Evolutionary conservation across 108 stramenopile species (phyloP).

Genomic region (Skeletonema potamos): DNA sequence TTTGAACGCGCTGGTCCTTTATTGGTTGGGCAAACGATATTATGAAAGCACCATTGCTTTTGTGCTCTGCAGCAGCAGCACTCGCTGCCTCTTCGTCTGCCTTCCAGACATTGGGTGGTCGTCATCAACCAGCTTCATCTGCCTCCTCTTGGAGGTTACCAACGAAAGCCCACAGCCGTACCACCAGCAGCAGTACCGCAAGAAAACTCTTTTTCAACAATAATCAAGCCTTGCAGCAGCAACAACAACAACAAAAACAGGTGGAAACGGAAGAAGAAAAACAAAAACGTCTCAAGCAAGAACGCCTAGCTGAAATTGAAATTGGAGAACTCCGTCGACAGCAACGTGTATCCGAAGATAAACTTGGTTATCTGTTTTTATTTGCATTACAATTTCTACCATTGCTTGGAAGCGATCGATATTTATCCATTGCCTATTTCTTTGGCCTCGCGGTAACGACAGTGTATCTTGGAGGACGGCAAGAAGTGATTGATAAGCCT

Average conservation of each 20-base stretch:
- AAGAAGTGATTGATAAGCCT: slow-evolving; percentile 35
- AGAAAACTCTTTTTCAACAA: background rate
- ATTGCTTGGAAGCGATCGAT: slow-evolving; percentile 28
- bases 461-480: slow-evolving; percentile 35
- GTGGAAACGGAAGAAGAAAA: slow-evolving; percentile 24
- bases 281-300: slow-evolving; percentile 23
- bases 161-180: background rate
- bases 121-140: too few species aligned
- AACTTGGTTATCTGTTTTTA: slow-evolving; percentile 30
- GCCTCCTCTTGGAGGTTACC: too few species aligned
- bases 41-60: background rate
- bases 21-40: too few species aligned
- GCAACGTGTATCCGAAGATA: slow-evolving; percentile 27
- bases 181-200: background rate
- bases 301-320: slow-evolving; percentile 39
- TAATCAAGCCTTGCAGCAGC: background rate
- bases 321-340: slow-evolving; percentile 27
- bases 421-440: slow-evolving; percentile 21
- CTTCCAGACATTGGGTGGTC: background rate
- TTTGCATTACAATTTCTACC: slow-evolving; percentile 38
- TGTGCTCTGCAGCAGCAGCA: background rate
- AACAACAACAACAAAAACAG: background rate
- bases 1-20: too few species aligned
- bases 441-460: slow-evolving; percentile 34
- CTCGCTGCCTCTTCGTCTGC: background rate